phyloP scores from a whole-genome alignment of 2,329 filamentous ascomycete species.

The Beauveria brongniartii region DNA sequence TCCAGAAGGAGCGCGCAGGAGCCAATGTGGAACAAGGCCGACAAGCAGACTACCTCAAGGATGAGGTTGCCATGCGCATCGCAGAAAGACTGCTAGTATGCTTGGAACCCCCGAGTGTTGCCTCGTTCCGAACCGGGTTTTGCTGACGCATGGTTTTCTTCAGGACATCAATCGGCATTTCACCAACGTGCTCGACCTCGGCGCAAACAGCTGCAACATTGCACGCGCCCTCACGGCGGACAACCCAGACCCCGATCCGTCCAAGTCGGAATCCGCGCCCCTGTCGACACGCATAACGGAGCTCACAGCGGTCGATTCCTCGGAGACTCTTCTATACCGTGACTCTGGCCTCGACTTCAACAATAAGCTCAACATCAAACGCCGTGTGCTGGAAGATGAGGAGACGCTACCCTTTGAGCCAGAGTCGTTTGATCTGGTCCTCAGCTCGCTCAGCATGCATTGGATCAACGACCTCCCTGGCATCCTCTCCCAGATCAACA shows the following conservation, averaged over 20 bases:
- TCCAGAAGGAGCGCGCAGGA: conserved; percentile 85
- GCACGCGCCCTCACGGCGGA: conserved; percentile 69
- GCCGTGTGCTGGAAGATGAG: conserved; percentile 66
- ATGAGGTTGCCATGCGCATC: conserved; percentile 79
- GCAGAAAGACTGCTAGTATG: conserved; percentile 75
- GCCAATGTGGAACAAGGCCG: conserved; percentile 61
- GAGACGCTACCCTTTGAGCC: conserved; percentile 69
- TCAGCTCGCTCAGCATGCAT: conserved; percentile 84
- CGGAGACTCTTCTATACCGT: conserved; percentile 67
- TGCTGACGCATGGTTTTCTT: not conserved
- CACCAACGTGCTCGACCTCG: conserved; percentile 77
- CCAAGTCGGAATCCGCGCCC: conserved; percentile 52
- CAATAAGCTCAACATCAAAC: conserved; percentile 59
- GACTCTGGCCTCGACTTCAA: conserved; percentile 72
- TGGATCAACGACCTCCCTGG: conserved; percentile 97
- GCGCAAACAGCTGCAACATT: conserved; percentile 92
- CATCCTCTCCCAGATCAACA: conserved; percentile 75
- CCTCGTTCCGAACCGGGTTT: not conserved
- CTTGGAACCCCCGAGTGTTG: not conserved
- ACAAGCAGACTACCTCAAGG: conserved; percentile 83
- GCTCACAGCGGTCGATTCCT: conserved; percentile 76
- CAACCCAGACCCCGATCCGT: conserved; percentile 54
- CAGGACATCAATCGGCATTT: conserved; percentile 91
- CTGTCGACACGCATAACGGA: conserved; percentile 64
- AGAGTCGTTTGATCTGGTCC: conserved; percentile 76